Percentiles rank a stretch among this genome's conserved stretches.
phyloP scores from a whole-genome alignment of 257 asterid genomes.

The Cynanchum wilfordii region DNA sequence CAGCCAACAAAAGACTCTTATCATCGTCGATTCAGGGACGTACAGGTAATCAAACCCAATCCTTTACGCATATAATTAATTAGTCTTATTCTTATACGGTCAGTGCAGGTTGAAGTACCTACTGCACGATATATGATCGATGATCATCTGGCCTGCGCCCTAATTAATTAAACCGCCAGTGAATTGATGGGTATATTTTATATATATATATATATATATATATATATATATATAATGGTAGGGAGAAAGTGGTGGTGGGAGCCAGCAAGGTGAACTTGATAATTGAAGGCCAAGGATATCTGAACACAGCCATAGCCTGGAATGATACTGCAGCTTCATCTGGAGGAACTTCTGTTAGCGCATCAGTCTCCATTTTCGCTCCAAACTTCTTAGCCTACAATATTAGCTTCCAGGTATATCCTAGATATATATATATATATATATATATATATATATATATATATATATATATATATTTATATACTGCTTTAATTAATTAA shows the following conservation, averaged over 20 bases:
- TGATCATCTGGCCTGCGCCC: too few relatives aligned
- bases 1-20: slow-evolving; percentile 44
- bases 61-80: background rate
- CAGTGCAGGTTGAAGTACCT: too few relatives aligned
- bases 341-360: slow-evolving; percentile 59
- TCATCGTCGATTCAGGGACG: slow-evolving; percentile 58
- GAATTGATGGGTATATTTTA: background rate
- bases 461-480: too few relatives aligned
- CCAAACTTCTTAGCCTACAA: slow-evolving; percentile 66
- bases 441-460: too few relatives aligned
- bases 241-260: slow-evolving; percentile 65
- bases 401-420: slow-evolving; percentile 67
- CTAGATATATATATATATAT: too few relatives aligned
- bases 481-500: background rate
- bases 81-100: too few relatives aligned
- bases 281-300: slow-evolving; percentile 70
- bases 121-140: too few relatives aligned
- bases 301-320: slow-evolving; percentile 61
- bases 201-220: too few relatives aligned
- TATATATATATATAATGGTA: slow-evolving; percentile 5
- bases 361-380: slow-evolving; percentile 45
- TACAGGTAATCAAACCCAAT: slow-evolving; percentile 37
- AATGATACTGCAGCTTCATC: slow-evolving; percentile 81
- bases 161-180: too few relatives aligned
- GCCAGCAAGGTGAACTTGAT: slow-evolving; percentile 59